phyloP scores from a whole-genome alignment of 257 asterid genomes.

The Penstemon barbatus region DNA sequence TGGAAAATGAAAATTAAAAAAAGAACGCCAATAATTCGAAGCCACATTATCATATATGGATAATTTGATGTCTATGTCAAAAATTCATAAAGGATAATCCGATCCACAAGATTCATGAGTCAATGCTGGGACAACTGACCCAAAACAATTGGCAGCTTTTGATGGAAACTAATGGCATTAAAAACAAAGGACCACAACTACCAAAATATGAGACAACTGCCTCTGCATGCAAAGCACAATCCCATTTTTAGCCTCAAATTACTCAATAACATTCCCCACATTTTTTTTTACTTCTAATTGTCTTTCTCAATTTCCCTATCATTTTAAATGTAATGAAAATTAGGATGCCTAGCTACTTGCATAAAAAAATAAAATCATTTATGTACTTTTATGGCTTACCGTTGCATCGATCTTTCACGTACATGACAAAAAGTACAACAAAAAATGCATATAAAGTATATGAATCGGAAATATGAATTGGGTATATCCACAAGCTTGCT shows the following conservation, averaged over 20 bases:
- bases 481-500: too few relatives aligned
- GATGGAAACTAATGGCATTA: conserved; percentile 41
- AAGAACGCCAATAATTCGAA: too few relatives aligned
- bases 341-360: too few relatives aligned
- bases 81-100: neutral
- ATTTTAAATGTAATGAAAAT: neutral
- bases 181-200: conserved; percentile 57
- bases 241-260: conserved; percentile 50
- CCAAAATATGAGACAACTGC: conserved; percentile 47
- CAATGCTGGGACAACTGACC: conserved; percentile 17
- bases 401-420: too few relatives aligned
- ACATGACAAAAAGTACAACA: too few relatives aligned
- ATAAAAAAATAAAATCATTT: too few relatives aligned
- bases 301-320: neutral
- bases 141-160: conserved; percentile 33
- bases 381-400: too few relatives aligned
- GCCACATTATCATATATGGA: too few relatives aligned
- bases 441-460: too few relatives aligned
- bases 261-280: conserved; percentile 44
- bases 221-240: conserved; percentile 31
- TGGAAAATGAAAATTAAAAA: too few relatives aligned
- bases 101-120: conserved; percentile 28
- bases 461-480: too few relatives aligned
- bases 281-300: conserved; percentile 8
- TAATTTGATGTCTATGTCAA: neutral